phyloP scores from a whole-genome alignment of 1,139 yeast genomes.

The Geotrichum candidum region DNA sequence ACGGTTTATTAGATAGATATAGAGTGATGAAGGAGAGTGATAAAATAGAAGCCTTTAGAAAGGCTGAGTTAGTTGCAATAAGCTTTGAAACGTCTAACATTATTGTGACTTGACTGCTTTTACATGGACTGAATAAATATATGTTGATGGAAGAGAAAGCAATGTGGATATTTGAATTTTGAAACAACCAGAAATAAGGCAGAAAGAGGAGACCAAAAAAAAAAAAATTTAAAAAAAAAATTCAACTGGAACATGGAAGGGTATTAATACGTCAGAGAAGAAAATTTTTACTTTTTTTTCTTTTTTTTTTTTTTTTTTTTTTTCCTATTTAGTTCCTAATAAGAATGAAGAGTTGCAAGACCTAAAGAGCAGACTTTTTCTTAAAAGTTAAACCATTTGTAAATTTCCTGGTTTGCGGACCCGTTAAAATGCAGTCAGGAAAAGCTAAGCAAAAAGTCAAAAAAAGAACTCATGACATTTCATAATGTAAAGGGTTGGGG shows the following conservation, averaged over 20 bases:
- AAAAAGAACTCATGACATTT: background rate
- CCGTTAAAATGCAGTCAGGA: background rate
- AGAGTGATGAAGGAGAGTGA: slow-evolving; percentile 1
- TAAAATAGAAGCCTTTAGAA: background rate
- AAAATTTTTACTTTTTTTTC: background rate
- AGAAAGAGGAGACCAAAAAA: background rate
- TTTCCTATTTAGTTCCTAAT: background rate
- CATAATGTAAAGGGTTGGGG: background rate
- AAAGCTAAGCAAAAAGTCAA: background rate
- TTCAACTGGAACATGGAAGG: background rate
- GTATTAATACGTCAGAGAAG: background rate
- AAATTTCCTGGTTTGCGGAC: background rate
- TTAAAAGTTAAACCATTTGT: background rate
- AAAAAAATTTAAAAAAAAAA: background rate
- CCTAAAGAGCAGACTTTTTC: background rate
- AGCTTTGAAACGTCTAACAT: background rate
- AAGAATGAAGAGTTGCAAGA: background rate
- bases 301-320: background rate
- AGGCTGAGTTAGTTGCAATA: background rate
- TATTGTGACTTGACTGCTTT: background rate
- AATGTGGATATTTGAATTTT: background rate
- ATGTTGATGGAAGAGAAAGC: background rate
- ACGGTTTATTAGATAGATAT: background rate
- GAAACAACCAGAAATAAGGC: background rate
- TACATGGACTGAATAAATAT: background rate